Evolutionary conservation across 2,329 filamentous ascomycete species (phyloP).

Genomic region (Fusarium oxysporum): DNA sequence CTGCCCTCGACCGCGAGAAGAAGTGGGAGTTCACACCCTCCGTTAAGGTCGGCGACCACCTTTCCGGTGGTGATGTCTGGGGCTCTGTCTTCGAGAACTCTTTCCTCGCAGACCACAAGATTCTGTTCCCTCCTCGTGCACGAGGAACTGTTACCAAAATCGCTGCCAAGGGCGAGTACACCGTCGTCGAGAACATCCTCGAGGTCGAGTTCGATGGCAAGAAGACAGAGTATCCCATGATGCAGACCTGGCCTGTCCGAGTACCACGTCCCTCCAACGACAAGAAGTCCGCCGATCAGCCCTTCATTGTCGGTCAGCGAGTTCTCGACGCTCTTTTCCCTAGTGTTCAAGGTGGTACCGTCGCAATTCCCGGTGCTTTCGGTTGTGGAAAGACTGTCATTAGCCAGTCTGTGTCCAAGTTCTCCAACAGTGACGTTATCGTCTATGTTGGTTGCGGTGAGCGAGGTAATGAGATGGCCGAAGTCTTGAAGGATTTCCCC

Average conservation of each 20-base stretch:
- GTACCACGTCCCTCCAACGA: conserved; percentile 92
- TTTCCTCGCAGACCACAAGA: conserved; percentile 91
- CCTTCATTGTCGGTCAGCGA: conserved; percentile 96
- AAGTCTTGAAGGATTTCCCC: conserved; percentile 99
- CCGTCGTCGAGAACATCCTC: conserved; percentile 91
- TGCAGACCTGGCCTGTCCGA: conserved; percentile 98
- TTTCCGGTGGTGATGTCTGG: conserved; percentile 96
- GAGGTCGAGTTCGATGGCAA: conserved; percentile 98
- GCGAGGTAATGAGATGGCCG: conserved; percentile 99
- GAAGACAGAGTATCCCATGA: conserved; percentile 95
- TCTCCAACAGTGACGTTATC: conserved; percentile 99
- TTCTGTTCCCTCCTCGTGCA: conserved; percentile 89
- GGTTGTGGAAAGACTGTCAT: conserved; percentile 99
- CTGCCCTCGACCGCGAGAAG: conserved; percentile 88
- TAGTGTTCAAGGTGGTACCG: conserved; percentile 94
- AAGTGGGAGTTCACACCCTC: conserved; percentile 96
- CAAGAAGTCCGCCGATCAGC: conserved; percentile 88
- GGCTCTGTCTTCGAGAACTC: conserved; percentile 96
- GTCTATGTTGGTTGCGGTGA: conserved; percentile 95
- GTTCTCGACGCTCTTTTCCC: conserved; percentile 97
- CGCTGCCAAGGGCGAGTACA: conserved; percentile 89
- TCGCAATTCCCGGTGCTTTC: conserved; percentile 98
- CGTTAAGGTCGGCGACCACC: conserved; percentile 95
- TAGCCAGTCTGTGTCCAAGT: conserved; percentile 97
- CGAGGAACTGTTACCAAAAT: conserved; percentile 93